Evolutionary conservation across 805 yeast species (phyloP), one percentile per base, ranked within the genome.

Genomic region (Candida takata): DNA sequence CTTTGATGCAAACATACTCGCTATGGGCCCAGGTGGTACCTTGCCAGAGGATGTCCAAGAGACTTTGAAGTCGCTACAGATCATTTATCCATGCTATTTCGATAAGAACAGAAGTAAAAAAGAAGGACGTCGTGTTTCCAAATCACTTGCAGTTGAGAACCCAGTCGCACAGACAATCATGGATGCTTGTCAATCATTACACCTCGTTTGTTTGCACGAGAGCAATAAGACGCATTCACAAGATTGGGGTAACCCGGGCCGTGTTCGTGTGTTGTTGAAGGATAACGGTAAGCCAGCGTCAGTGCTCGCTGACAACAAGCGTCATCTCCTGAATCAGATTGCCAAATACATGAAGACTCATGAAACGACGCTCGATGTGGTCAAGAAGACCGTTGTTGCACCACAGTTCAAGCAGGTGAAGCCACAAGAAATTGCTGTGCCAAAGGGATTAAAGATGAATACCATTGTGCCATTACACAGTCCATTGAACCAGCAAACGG

Each of bases 161-260:
- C 98, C 98, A 6, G 64, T 90, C 44, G 97, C 95, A 2, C 78
- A 79, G 51, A 76, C 83, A 5, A 69, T 90, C 15, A 71, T 80
- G 9, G 95, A 86, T 48, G 97, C 95, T 34, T 69, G 72, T 33
- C 53, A 60, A 18, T 29, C 45, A 5, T 34, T 67, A 14, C 57
- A 58, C 11, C 40, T 64, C 20, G 43, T 51, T 4, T 58, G 61
- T 26, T 65, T 80, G 29, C 67, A 78, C 39, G 92, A 84, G 60
- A 77, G 90, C 42, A 85, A 82, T 41, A 92, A 87, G 62, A 60
- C 82, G 2, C 98, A 90, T 61, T 97, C 97, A 10, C 95, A 88
- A 58, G 97, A 90, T 61, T 92, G 81, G 72, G 95, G 97, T 46
- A 90, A 90, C 54, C 94, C 97, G 5, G 98, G 98, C n/a, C 72